These are phyloP conservation scores for Salpingoeca rosetta DNA, from an alignment of 78 protist species.

Conservation along the genomic window DNA sequence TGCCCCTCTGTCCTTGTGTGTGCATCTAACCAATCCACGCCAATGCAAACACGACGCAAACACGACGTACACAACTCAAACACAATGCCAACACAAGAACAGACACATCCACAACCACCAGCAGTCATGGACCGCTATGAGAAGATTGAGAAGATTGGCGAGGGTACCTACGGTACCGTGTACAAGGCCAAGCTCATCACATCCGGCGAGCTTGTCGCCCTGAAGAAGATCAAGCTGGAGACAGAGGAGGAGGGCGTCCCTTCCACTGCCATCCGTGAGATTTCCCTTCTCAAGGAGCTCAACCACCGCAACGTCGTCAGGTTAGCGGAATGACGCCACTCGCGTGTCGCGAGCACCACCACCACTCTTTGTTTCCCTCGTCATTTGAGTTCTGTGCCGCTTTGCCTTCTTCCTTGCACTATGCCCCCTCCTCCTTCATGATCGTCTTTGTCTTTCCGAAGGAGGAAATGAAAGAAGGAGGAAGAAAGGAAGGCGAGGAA, in stretches of 20 bases:
- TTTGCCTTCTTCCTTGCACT: neutral
- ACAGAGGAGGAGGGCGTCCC: conserved; percentile 83
- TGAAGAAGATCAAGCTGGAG: conserved; percentile 54
- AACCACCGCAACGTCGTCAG: conserved; percentile 85
- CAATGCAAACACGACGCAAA: too few species aligned
- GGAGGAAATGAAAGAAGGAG: too few species aligned
- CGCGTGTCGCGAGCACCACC: neutral
- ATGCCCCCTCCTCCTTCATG: neutral
- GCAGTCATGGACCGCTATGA: conserved; percentile 60
- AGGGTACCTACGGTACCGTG: conserved; percentile 70
- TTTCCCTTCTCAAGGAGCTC: conserved; percentile 86
- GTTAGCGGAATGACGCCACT: neutral
- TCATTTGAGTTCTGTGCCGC: neutral
- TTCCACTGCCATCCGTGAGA: conserved; percentile 95
- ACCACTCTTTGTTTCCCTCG: neutral
- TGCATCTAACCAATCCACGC: too few species aligned
- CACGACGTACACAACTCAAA: too few species aligned
- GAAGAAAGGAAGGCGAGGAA: too few species aligned
- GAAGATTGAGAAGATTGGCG: conserved; percentile 69
- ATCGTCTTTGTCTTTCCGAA: neutral
- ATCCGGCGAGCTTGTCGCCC: conserved; percentile 65
- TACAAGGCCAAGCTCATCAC: conserved; percentile 66
- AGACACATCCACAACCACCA: neutral
- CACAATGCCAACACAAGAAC: neutral
- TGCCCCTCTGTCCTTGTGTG: neutral